Conservation (phyloP, 2,329 filamentous ascomycete species). For the Pseudogymnoascus sp. region DNA sequence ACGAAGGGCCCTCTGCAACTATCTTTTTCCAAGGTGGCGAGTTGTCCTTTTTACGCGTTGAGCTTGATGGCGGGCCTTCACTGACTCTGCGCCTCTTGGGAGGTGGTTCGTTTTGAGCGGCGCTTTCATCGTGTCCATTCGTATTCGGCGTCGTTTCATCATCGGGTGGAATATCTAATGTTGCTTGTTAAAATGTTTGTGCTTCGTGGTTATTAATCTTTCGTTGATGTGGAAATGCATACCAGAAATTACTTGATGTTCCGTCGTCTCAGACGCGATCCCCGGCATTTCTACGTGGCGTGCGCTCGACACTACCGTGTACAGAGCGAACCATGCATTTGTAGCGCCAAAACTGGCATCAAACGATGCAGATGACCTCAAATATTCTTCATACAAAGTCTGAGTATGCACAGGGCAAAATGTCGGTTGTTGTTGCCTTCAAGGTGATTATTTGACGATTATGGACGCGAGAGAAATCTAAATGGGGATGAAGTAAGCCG, state of each 20-base stretch:
- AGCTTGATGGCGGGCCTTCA: constrained; percentile 34
- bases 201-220: neutral
- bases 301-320: constrained; percentile 35
- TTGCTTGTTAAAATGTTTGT: neutral
- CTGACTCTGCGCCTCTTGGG: constrained; percentile 57
- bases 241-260: constrained; percentile 25
- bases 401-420: constrained; percentile 46
- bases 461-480: constrained; percentile 9
- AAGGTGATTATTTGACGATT: constrained; percentile 6
- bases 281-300: constrained; percentile 27
- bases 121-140: constrained; percentile 24
- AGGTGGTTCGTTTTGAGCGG: constrained; percentile 39
- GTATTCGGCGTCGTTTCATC: constrained; percentile 22
- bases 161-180: constrained; percentile 19
- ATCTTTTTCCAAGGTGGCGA: constrained; percentile 94
- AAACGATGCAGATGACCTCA: constrained; percentile 38
- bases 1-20: constrained; percentile 76
- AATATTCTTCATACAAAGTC: constrained; percentile 39
- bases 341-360: constrained; percentile 46
- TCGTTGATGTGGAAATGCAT: constrained; percentile 11
- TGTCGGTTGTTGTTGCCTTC: constrained; percentile 28
- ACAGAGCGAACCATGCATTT: constrained; percentile 51
- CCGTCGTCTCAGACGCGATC: constrained; percentile 27
- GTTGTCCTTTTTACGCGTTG: constrained; percentile 41
- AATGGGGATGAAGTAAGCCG: constrained; percentile 12